Evolutionary conservation across 2,329 filamentous ascomycete genomes (phyloP), one percentile per base, ranked within the genome.

Genomic region (Huntiella abstrusa): DNA sequence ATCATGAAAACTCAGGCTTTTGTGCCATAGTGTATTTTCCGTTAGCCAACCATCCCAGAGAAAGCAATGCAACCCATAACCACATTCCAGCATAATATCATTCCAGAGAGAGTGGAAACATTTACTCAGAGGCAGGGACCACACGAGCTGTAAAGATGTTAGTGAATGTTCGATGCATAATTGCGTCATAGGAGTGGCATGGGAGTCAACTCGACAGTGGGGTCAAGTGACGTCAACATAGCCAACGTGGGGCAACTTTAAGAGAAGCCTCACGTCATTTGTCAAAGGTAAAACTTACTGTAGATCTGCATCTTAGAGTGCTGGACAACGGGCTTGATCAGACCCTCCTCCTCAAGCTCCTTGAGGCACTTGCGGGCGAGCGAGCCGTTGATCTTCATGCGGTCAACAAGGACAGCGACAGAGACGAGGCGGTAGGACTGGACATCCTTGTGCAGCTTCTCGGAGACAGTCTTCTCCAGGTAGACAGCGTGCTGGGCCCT

Each of bases 371-470:
- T 73, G 63, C 91, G 80, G 58, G 91, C 91, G 63, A 98, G 74
- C 59, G 85, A 94, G 64, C 91, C 92, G 75, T 98, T 98, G 77
- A 98, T 92, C 86, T 98, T 98, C 69, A 98, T 79, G 70, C 91
- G 80, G 72, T 98, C 91, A 77, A 98, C 91, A 62, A 98, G 86
- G 60, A 85, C 88, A 62, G 91, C 87, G 62, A 96, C 83, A 64
- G 91, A 96, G 72, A 98, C 86, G 68, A 98, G 86, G 64, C 91
- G 86, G 83, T 96, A 98, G 55, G 91, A 95, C 71, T 96, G 91
- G 61, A 98, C 92, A 78, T 98, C 91, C 77, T 98, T 98, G 77
- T 94, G 83, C 68, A 98, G 86, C 77, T 92, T 94, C 72, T 98
- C 91, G 58, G 82, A 83, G 64, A 82, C 94, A 70, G 74, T 65